These are phyloP conservation scores for Apiotrichum gamsii DNA, from an alignment of 1,284 basidiomycete species.

Conservation along the genomic window DNA sequence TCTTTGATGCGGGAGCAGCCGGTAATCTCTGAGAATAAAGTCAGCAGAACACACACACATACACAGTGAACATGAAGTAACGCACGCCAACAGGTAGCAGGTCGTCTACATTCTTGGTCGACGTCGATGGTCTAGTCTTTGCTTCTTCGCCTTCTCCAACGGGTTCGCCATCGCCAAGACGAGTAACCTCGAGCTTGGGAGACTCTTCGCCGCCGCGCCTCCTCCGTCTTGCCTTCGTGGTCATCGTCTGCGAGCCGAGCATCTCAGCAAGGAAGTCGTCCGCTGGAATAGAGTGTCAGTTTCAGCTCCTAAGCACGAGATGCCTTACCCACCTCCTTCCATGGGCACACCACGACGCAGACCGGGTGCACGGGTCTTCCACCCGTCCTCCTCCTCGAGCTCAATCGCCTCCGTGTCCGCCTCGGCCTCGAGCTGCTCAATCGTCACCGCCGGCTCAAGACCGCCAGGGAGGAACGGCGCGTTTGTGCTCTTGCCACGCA, in stretches of 20 bases:
- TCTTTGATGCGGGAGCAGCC: too few relatives aligned
- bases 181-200: conserved; percentile 31
- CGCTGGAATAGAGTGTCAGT: conserved; percentile 24
- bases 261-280: conserved; percentile 44
- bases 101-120: conserved; percentile 63
- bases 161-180: conserved; percentile 30
- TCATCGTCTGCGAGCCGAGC: conserved; percentile 36
- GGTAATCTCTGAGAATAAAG: too few relatives aligned
- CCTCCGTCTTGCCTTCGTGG: conserved; percentile 35
- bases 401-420: conserved; percentile 36
- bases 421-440: conserved; percentile 34
- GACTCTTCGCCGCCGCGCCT: conserved; percentile 31
- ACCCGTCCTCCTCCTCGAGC: conserved; percentile 41
- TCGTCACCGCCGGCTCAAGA: conserved; percentile 46
- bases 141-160: conserved; percentile 11
- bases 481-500: conserved; percentile 84
- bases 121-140: conserved; percentile 2
- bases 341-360: conserved; percentile 38
- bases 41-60: too few relatives aligned
- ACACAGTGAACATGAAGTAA: too few relatives aligned
- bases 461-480: conserved; percentile 91
- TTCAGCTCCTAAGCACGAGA: background rate
- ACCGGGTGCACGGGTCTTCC: conserved; percentile 42
- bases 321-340: conserved; percentile 37
- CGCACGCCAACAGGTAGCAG: conserved; percentile 72